Evolutionary conservation across 768 basidiomycete species (phyloP), one percentile per base, ranked within the genome.

Genomic region (Hydnum rufescens): DNA sequence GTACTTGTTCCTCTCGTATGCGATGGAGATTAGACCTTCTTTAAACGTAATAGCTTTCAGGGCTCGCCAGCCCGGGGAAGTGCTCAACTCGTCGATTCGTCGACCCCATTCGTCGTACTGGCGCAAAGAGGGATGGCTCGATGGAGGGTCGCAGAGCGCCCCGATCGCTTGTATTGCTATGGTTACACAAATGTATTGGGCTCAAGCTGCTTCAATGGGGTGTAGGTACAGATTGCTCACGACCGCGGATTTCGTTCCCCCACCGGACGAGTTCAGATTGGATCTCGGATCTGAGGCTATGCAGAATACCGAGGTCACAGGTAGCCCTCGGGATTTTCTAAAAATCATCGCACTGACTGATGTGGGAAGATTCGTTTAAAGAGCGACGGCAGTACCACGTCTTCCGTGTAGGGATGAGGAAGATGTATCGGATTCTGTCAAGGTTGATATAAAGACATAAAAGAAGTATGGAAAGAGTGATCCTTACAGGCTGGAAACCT

Each of bases 51-150:
- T 59, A 0, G 71, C 74, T 62, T 82, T 83, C 57, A 86, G 67
- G 19, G 67, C 67, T 13, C 77, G 67, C 83, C 83, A 87, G 0
- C 75, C 80, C 60, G 83, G 80, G 18, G 77, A 78, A 1, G 80
- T 82, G 34, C 76, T 68, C 0, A 88, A 70, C 3, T 66, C 63
- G 61, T 87, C 82, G 4, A 83, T 65, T 6, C 77, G 73, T 46
- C 63, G 60, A 0, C 82, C 82, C 77, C 76, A 85, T 57, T 82
- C 76, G 58, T 84, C 70, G 59, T 82, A 86, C 62, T 85, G 84
- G 0, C 69, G 69, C 22, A 86, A 62, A 3, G 36, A 30, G 1
- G 60, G 58, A 34, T 59, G 57, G 22, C 47, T 16, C 5, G 62
- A 67, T 0, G 80, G 77, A 19, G 73, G 72, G 2, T 63, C 60